These are phyloP conservation scores for Yarrowia yakushimensis DNA, from an alignment of 805 yeast species.

Conservation along the genomic window DNA sequence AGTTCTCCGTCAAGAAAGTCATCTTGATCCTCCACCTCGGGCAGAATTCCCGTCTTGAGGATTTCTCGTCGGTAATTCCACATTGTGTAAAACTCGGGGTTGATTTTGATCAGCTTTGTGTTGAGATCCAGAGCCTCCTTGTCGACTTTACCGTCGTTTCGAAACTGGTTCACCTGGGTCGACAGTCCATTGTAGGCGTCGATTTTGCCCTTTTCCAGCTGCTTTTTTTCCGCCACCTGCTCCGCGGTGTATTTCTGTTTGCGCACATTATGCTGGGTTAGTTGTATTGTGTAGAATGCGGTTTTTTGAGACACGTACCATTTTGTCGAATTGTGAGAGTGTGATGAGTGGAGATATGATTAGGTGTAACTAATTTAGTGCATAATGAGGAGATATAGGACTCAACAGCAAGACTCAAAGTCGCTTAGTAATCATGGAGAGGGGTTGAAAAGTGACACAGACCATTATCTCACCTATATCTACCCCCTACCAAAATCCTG, in stretches of 20 bases:
- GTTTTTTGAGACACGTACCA: not conserved
- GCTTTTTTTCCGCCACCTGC: conserved; percentile 48
- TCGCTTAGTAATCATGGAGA: no score
- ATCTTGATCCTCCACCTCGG: conserved; percentile 32
- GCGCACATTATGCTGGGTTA: conserved; percentile 64
- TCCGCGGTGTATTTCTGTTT: conserved; percentile 56
- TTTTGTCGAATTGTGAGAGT: no score
- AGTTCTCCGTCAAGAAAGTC: conserved; percentile 55
- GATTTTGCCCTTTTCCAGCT: conserved; percentile 61
- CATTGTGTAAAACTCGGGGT: conserved; percentile 83
- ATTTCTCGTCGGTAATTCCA: conserved; percentile 90
- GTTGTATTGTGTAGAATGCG: not conserved
- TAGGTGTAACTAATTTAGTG: not conserved
- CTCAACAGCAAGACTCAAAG: no score
- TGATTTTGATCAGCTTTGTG: conserved; percentile 53
- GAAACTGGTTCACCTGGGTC: conserved; percentile 41
- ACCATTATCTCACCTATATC: no score
- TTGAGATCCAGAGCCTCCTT: conserved; percentile 50
- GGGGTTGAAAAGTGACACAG: not conserved
- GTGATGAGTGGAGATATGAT: not conserved
- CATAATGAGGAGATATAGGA: not conserved
- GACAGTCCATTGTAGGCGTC: conserved; percentile 50
- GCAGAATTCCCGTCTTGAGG: conserved; percentile 38
- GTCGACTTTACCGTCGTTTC: conserved; percentile 38
- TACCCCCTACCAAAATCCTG: no score